phyloP scores from a whole-genome alignment of 192 early-diverging fungal species.

The Backusella circina region DNA sequence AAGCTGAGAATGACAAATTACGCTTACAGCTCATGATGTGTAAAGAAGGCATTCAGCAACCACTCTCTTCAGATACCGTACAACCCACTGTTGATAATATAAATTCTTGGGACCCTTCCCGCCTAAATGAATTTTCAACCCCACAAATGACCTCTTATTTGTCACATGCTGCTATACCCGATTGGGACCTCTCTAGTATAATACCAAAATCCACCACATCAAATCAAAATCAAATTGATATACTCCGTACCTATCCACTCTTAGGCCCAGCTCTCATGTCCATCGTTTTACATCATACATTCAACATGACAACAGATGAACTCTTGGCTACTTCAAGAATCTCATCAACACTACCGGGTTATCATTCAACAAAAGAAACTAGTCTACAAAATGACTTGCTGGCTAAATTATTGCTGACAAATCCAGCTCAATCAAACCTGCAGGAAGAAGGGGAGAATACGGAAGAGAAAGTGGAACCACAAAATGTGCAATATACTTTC shows the following conservation, averaged over 20 bases:
- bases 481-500: neutral
- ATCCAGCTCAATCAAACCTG: neutral
- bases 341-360: neutral
- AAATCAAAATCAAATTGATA: neutral
- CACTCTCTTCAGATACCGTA: neutral
- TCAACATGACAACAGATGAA: constrained; percentile 12
- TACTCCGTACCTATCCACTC: constrained; percentile 11
- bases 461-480: neutral
- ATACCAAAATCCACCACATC: neutral
- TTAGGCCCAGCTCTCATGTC: constrained; percentile 27
- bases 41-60: constrained; percentile 14
- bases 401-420: neutral
- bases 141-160: constrained; percentile 1
- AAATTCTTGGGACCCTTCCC: neutral
- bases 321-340: neutral
- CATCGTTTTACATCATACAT: constrained; percentile 14
- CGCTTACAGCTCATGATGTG: constrained; percentile 17
- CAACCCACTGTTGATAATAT: neutral
- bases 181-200: constrained; percentile 14
- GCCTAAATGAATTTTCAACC: neutral
- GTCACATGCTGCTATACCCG: constrained; percentile 15
- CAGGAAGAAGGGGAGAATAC: neutral
- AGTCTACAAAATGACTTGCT: neutral
- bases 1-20: constrained; percentile 29
- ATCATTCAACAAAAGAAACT: neutral